Percentiles rank a stretch among this genome's conserved stretches.
Conservation (phyloP, 345 rosid genomes). For the Populus nigra region DNA sequence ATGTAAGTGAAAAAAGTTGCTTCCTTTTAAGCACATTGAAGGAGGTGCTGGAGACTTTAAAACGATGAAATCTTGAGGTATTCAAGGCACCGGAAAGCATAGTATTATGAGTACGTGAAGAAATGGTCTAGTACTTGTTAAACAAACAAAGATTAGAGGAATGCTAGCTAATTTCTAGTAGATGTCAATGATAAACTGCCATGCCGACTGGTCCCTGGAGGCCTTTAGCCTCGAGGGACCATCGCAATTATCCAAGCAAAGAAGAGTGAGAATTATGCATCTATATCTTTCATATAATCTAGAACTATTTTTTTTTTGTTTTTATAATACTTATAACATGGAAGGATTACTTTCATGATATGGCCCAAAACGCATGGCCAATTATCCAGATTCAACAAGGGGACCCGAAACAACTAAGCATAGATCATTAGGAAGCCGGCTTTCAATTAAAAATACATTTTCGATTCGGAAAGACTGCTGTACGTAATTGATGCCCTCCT, state of each 20-base stretch:
- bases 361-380: neutral
- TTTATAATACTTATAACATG: neutral
- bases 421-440: neutral
- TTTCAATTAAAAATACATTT: too few species aligned
- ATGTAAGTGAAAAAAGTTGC: too few species aligned
- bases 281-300: neutral
- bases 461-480: too few species aligned
- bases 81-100: neutral
- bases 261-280: neutral
- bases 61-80: too few species aligned
- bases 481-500: too few species aligned
- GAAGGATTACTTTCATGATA: neutral
- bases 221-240: neutral
- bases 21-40: too few species aligned
- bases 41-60: too few species aligned
- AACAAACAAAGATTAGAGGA: neutral
- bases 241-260: neutral
- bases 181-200: neutral
- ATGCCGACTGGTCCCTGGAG: neutral
- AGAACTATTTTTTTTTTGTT: too few species aligned
- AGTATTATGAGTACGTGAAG: too few species aligned
- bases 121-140: neutral
- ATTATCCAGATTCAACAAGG: neutral
- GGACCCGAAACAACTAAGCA: neutral
- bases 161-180: neutral